These are phyloP conservation scores for Ministeria vibrans DNA, from an alignment of 78 protist genomes.

Conservation along the genomic window DNA sequence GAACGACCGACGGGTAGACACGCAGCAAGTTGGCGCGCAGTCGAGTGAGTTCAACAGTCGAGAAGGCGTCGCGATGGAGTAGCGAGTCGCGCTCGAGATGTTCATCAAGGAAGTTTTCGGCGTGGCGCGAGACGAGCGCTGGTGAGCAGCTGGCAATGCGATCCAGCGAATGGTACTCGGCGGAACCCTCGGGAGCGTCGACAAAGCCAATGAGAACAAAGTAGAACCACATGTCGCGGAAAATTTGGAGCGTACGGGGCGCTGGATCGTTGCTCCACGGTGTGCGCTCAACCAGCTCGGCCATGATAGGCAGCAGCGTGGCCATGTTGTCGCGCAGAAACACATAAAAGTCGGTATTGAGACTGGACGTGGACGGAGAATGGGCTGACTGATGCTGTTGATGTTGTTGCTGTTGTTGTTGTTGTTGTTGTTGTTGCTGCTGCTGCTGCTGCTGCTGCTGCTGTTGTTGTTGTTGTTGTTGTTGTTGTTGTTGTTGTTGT, in stretches of 20 bases:
- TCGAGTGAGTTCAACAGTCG: no score
- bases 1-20: no score
- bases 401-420: background rate
- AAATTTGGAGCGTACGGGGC: background rate
- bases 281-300: background rate
- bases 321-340: background rate
- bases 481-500: background rate
- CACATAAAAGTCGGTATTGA: background rate
- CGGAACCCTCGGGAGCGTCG: no score
- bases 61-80: no score
- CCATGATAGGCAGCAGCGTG: background rate
- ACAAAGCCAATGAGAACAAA: background rate
- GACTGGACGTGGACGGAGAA: background rate
- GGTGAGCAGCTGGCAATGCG: no score
- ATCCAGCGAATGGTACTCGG: no score
- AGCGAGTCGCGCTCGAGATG: no score
- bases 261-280: background rate
- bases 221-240: slow-evolving; percentile 10
- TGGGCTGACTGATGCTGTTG: background rate
- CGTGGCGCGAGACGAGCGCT: no score
- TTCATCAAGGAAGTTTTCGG: no score
- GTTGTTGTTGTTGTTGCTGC: background rate
- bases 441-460: no score
- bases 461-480: background rate
- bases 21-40: no score